These are phyloP conservation scores for Rhodotorula sp. DNA, from an alignment of 1,284 basidiomycete species.

Conservation along the genomic window DNA sequence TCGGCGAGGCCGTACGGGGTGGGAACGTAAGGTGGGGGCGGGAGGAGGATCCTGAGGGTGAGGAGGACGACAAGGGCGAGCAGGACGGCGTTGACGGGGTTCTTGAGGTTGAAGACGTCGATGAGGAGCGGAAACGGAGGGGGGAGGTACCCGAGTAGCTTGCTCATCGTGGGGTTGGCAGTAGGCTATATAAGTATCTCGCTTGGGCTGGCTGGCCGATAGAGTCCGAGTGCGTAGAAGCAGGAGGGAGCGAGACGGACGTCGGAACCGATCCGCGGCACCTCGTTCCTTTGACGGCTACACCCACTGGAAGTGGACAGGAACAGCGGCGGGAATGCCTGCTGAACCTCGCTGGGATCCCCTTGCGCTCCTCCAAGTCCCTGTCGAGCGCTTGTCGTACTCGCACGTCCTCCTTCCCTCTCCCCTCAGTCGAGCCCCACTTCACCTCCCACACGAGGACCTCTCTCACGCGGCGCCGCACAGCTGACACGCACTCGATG, in stretches of 20 bases:
- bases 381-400: conserved; percentile 9
- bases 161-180: not conserved
- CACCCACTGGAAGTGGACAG: not conserved
- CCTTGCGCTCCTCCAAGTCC: not conserved
- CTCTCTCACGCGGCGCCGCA: not conserved
- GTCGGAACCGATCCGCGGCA: no score
- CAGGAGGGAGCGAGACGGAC: no score
- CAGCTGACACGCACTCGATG: not conserved
- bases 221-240: no score
- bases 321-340: not conserved
- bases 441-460: not conserved
- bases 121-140: not conserved
- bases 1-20: conserved; percentile 20
- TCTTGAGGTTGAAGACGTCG: not conserved
- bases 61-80: conserved; percentile 32
- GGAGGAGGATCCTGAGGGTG: conserved; percentile 31
- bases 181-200: no score
- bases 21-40: conserved; percentile 21
- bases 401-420: conserved; percentile 13
- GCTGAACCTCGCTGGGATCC: not conserved
- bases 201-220: no score
- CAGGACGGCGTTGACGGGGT: conserved; percentile 35
- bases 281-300: no score
- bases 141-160: not conserved
- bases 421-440: conserved; percentile 3